These are phyloP conservation scores for Cerrena zonata DNA, from an alignment of 1,284 basidiomycete species.

Conservation along the genomic window DNA sequence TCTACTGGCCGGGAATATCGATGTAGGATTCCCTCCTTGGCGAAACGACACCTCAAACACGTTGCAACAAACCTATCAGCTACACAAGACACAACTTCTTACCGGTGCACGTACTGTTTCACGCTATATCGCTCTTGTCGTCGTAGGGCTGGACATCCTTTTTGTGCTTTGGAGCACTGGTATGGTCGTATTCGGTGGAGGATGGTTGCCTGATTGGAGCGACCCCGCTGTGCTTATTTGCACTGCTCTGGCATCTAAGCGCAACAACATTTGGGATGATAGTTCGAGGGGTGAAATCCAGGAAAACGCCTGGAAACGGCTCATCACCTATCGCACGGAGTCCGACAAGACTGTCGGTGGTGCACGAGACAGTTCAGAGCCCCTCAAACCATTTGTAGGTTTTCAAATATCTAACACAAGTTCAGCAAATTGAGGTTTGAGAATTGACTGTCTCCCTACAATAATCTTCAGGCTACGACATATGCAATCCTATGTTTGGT, in stretches of 20 bases:
- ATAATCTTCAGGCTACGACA: too few species aligned
- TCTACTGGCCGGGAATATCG: neutral
- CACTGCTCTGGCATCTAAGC: neutral
- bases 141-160: neutral
- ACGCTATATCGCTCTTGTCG: neutral
- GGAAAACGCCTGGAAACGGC: neutral
- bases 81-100: neutral
- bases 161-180: neutral
- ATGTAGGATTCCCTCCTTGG: neutral
- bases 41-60: neutral
- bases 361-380: too few species aligned
- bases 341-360: too few species aligned
- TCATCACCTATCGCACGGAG: too few species aligned
- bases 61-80: neutral
- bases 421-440: too few species aligned
- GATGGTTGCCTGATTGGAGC: neutral
- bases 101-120: neutral
- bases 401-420: too few species aligned
- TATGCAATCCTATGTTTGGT: too few species aligned
- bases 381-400: too few species aligned
- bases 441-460: too few species aligned
- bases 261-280: neutral
- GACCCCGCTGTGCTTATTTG: neutral
- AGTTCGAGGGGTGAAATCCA: neutral
- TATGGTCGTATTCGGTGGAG: neutral